Conservation (phyloP, 2,329 filamentous ascomycete species). For the Fusarium aywerte region DNA sequence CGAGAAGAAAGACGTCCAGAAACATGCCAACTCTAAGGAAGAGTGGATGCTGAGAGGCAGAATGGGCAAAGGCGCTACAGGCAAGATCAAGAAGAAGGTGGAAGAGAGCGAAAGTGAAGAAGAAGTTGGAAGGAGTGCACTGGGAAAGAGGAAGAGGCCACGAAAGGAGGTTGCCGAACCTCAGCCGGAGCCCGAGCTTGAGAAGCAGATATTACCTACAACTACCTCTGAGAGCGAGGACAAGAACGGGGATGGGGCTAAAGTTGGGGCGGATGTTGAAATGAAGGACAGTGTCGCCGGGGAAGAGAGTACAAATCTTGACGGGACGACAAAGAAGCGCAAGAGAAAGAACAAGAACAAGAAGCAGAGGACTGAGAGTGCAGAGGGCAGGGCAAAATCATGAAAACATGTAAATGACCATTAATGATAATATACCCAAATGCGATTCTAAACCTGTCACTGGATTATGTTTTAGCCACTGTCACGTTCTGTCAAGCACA, state of each 20-base stretch:
- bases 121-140: constrained; percentile 52
- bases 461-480: not conserved
- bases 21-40: constrained; percentile 41
- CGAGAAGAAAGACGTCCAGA: constrained; percentile 38
- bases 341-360: constrained; percentile 46
- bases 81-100: constrained; percentile 19
- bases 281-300: constrained; percentile 34
- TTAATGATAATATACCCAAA: constrained; percentile 24
- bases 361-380: constrained; percentile 43
- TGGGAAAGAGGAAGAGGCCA: constrained; percentile 54
- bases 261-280: constrained; percentile 34
- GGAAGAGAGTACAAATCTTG: constrained; percentile 15
- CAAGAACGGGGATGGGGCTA: not conserved
- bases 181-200: not conserved
- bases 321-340: constrained; percentile 29
- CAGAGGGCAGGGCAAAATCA: constrained; percentile 20
- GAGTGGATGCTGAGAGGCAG: constrained; percentile 49
- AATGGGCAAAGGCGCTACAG: constrained; percentile 43
- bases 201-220: not conserved
- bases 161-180: constrained; percentile 28
- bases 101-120: constrained; percentile 52
- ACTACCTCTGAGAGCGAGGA: not conserved
- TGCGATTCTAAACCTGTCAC: not conserved
- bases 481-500: not conserved
- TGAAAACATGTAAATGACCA: not conserved